These are phyloP conservation scores for Monsonia emarginata DNA, from an alignment of 441 rosid genomes.

Conservation along the genomic window DNA sequence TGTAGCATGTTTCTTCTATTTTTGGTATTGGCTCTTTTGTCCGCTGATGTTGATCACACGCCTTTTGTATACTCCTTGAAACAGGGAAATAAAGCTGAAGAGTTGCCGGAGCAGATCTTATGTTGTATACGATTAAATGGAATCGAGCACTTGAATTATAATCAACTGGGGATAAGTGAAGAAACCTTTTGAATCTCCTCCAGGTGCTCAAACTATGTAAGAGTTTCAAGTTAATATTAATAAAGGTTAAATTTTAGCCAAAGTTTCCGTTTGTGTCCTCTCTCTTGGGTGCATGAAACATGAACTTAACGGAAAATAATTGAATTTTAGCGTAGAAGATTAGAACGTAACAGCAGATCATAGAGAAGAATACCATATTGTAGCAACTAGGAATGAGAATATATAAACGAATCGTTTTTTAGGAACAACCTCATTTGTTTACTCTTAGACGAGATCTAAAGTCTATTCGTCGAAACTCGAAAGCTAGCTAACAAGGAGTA, in stretches of 20 bases:
- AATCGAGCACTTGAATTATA: constrained; percentile 53
- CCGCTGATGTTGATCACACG: no score
- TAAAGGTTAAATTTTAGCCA: constrained; percentile 13
- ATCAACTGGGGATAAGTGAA: constrained; percentile 46
- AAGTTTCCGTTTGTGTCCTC: constrained; percentile 2
- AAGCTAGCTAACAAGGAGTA: constrained; percentile 28
- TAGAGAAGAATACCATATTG: neutral
- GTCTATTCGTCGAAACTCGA: constrained; percentile 1
- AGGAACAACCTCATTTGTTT: constrained; percentile 9
- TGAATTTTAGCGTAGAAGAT: neutral
- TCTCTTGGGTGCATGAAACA: neutral
- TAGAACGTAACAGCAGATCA: neutral
- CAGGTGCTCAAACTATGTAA: constrained; percentile 19
- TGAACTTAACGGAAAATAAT: neutral
- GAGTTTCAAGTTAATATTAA: constrained; percentile 11
- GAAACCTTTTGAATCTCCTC: constrained; percentile 24
- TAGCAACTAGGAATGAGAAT: no score
- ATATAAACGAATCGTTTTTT: neutral
- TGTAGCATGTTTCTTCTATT: neutral
- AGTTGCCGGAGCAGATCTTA: constrained; percentile 69
- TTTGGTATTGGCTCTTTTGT: neutral
- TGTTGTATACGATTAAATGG: constrained; percentile 67
- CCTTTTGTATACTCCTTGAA: constrained; percentile 18
- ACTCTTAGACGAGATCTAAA: neutral
- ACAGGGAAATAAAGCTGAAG: constrained; percentile 75